phyloP scores from a whole-genome alignment of 163 green algal genomes.

The Scenedesmus sp. region DNA sequence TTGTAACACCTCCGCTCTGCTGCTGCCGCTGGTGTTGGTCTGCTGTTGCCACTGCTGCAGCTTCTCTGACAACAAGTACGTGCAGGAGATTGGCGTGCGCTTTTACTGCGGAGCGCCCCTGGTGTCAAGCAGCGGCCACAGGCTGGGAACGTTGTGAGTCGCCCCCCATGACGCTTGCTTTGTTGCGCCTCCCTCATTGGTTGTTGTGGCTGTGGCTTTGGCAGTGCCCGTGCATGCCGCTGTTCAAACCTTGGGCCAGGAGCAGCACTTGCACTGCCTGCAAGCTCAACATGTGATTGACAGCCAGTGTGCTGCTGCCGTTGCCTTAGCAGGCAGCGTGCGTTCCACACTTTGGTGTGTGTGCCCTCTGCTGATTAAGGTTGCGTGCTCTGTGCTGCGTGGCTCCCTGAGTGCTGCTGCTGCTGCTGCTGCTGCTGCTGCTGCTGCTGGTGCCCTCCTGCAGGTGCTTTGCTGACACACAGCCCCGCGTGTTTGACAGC shows the following conservation, averaged over 20 bases:
- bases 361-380: no score
- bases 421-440: constrained; percentile 10
- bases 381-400: not conserved
- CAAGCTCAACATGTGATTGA: not conserved
- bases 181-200: not conserved
- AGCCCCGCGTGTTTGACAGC: constrained; percentile 63
- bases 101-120: constrained; percentile 68
- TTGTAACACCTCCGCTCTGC: no score
- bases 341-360: no score
- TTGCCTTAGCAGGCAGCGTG: not conserved
- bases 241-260: not conserved
- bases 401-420: not conserved
- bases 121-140: constrained; percentile 64
- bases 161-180: not conserved
- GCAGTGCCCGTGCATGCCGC: not conserved
- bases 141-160: constrained; percentile 66
- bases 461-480: constrained; percentile 68
- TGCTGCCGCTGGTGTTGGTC: constrained; percentile 1
- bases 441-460: constrained; percentile 5
- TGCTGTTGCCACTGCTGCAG: constrained; percentile 33
- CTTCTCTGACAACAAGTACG: constrained; percentile 66
- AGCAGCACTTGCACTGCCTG: not conserved
- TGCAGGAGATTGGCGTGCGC: constrained; percentile 59
- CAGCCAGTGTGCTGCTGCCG: not conserved
- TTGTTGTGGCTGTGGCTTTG: not conserved